A percentile compares a stretch with the other conserved stretches of the same genome.
phyloP scores from a whole-genome alignment of 2,329 filamentous ascomycete genomes.

The Xylaria sp. region DNA sequence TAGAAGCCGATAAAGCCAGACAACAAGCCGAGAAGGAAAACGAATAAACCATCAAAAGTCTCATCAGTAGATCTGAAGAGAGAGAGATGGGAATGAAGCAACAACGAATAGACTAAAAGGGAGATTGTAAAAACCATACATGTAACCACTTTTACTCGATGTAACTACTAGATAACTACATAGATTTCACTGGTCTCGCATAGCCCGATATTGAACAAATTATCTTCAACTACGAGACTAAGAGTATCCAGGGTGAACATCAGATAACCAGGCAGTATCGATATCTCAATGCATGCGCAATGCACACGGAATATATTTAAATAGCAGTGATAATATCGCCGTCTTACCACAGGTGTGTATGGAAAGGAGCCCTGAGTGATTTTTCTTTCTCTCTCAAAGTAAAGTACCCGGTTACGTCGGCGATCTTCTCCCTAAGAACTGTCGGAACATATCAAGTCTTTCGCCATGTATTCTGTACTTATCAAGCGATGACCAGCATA shows the following conservation, averaged over 20 bases:
- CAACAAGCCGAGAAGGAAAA: neutral
- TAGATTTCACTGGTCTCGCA: neutral
- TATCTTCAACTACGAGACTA: neutral
- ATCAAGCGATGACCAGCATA: neutral
- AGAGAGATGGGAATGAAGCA: neutral
- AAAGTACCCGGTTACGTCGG: neutral
- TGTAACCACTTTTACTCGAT: neutral
- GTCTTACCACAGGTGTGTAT: too few species aligned
- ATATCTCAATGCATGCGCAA: neutral
- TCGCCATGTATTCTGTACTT: neutral
- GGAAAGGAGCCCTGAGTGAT: too few species aligned
- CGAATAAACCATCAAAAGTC: neutral
- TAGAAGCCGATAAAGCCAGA: constrained; percentile 33
- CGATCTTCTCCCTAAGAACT: neutral
- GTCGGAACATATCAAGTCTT: neutral
- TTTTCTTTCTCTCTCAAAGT: neutral
- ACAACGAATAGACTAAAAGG: neutral
- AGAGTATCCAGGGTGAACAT: neutral
- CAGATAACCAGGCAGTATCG: neutral
- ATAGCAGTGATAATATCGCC: too few species aligned
- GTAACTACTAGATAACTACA: neutral
- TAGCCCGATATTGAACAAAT: neutral
- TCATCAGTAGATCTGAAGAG: neutral
- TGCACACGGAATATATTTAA: neutral
- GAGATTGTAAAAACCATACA: neutral